Conservation (phyloP, 176 grass and related monocot genomes). For the Hsuehochloa calcarea region DNA sequence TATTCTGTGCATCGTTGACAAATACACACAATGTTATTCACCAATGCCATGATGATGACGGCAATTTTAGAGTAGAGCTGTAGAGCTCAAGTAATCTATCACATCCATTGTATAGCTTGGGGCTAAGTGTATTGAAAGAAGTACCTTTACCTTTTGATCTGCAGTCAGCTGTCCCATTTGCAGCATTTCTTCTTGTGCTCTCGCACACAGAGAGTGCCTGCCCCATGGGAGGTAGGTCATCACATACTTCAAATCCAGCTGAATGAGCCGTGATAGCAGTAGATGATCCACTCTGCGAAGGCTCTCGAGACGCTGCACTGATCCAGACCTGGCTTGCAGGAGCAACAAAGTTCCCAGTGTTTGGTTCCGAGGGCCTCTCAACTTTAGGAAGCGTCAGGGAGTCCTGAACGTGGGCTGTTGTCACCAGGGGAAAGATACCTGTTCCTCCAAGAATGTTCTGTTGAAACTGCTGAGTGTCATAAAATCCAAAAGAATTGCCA, state of each 20-base stretch:
- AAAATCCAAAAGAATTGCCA: conserved; percentile 54
- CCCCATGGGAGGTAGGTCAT: conserved; percentile 41
- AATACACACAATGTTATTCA: conserved; percentile 27
- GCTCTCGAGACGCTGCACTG: conserved; percentile 42
- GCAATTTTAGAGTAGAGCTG: neutral
- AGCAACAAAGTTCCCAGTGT: conserved; percentile 18
- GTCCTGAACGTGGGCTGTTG: conserved; percentile 42
- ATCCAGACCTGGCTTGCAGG: conserved; percentile 46
- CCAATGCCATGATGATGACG: neutral
- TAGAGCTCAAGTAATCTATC: conserved; percentile 6
- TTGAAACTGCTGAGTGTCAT: conserved; percentile 40
- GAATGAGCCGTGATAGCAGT: conserved; percentile 45
- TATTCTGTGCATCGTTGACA: conserved; percentile 43
- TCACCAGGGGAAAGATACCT: conserved; percentile 32
- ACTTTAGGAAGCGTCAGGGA: conserved; percentile 28
- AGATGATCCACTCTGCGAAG: conserved; percentile 71
- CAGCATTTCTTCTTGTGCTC: conserved; percentile 41
- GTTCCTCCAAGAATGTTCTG: conserved; percentile 38
- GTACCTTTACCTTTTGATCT: conserved; percentile 57
- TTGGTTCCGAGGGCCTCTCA: conserved; percentile 27
- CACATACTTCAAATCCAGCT: conserved; percentile 59
- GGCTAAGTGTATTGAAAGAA: neutral
- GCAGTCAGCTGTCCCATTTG: conserved; percentile 46
- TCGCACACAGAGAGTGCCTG: conserved; percentile 55
- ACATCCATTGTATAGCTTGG: neutral